phyloP scores from a whole-genome alignment of 2,329 filamentous ascomycete genomes.

The Pseudocercospora macadamiae region DNA sequence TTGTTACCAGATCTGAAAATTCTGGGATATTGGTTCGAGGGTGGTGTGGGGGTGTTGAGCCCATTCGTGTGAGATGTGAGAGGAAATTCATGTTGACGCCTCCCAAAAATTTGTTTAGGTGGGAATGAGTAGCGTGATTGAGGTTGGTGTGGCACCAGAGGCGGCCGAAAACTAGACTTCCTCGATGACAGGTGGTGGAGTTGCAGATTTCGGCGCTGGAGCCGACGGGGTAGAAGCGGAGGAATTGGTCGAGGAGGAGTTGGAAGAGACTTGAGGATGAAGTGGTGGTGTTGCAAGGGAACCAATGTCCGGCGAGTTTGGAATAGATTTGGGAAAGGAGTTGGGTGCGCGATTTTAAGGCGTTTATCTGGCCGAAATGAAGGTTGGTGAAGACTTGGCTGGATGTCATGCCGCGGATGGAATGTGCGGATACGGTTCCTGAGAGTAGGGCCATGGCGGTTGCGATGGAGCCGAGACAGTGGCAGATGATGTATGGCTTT shows the following conservation, averaged over 20 bases:
- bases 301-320: conserved; percentile 57
- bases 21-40: neutral
- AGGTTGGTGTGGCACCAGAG: conserved; percentile 67
- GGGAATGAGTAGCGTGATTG: conserved; percentile 66
- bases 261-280: conserved; percentile 50
- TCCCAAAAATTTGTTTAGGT: conserved; percentile 64
- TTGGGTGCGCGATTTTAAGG: neutral
- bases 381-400: neutral
- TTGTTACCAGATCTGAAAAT: neutral
- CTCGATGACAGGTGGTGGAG: conserved; percentile 64
- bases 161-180: conserved; percentile 62
- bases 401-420: neutral
- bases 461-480: conserved; percentile 67
- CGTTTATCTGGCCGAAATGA: neutral
- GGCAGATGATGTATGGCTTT: conserved; percentile 60
- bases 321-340: conserved; percentile 49
- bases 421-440: neutral
- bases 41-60: neutral
- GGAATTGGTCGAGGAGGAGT: neutral
- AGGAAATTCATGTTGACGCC: conserved; percentile 40
- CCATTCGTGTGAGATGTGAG: neutral
- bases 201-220: conserved; percentile 61
- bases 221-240: conserved; percentile 61
- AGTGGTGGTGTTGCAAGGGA: conserved; percentile 54
- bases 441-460: conserved; percentile 59